Base-by-base conservation (phyloP, 2,329 filamentous ascomycete species). In the Arthrobotrys sinensis region DNA sequence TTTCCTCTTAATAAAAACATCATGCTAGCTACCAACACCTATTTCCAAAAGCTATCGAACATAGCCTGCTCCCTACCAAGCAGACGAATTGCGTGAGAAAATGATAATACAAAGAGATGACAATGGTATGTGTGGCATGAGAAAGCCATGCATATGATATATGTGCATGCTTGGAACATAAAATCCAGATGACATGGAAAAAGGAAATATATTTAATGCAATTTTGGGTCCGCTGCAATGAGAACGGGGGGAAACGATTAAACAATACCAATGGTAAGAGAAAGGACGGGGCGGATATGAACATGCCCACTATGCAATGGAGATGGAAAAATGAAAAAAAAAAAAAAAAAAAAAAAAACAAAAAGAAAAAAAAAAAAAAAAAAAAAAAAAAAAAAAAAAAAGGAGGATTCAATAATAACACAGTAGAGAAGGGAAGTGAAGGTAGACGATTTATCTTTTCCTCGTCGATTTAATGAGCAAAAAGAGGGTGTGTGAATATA, bases 351-450 rank as follows among this genome's bases (percentile, higher is more conserved):
- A n/a, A n/a, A n/a, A n/a, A n/a, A n/a, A n/a, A n/a, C n/a, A n/a
- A n/a, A n/a, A n/a, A n/a, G n/a, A n/a, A n/a, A n/a, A n/a, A n/a
- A n/a, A n/a, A n/a, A n/a, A n/a, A n/a, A n/a, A n/a, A n/a, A n/a
- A n/a, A n/a, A n/a, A n/a, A n/a, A n/a, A 45, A 45, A 64, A 14
- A 43, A 10, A 65, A 38, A 46, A n/a, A 46, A 36, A 43, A 8
- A 38, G 62, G 5, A 24, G 14, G 55, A 34, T 69, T 76, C 11
- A 40, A 53, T 63, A 75, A 46, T 75, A 75, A 68, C 70, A 75
- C 52, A 46, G 46, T 12, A 50, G 63, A 67, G 53, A 50, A 75
- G 46, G 19, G 21, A 67, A 73, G 52, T 21, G 53, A 66, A 75
- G n/a, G n/a, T n/a, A 36, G 28, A 21, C 43, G 36, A 21, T 10